Conservation (phyloP, 208 protist species). For the Leishmania turanica region DNA sequence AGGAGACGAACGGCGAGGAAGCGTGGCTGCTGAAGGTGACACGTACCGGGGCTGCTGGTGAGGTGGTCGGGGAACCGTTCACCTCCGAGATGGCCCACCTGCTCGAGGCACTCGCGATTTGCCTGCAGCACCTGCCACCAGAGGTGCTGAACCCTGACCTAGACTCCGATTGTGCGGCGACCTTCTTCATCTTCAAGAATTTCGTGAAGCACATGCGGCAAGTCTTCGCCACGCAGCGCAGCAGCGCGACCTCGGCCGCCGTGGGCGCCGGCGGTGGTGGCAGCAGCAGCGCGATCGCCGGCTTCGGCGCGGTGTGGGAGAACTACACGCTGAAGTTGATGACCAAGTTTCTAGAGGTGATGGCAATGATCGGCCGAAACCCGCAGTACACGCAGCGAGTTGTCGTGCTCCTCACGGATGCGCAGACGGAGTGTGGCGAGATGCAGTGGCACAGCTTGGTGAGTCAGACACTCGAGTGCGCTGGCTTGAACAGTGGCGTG, state of each 20-base stretch:
- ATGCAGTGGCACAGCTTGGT: slow-evolving; percentile 80
- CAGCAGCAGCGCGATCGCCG: slow-evolving; percentile 2
- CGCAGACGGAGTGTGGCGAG: slow-evolving; percentile 71
- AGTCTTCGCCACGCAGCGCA: slow-evolving; percentile 70
- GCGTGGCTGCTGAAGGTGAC: slow-evolving; percentile 11
- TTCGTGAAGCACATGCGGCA: slow-evolving; percentile 72
- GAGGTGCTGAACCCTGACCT: slow-evolving; percentile 81
- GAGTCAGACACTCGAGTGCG: slow-evolving; percentile 73
- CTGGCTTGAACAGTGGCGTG: slow-evolving; percentile 48
- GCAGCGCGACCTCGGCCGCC: slow-evolving; percentile 2
- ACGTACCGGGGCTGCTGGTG: slow-evolving; percentile 16
- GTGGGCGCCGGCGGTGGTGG: neutral
- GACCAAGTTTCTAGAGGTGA: slow-evolving; percentile 69
- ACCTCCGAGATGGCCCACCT: slow-evolving; percentile 82
- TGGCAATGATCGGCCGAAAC: slow-evolving; percentile 87
- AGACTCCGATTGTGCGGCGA: slow-evolving; percentile 79
- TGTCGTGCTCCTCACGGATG: slow-evolving; percentile 59
- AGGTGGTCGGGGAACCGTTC: slow-evolving; percentile 46
- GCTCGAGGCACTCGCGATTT: slow-evolving; percentile 65
- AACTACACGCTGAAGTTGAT: slow-evolving; percentile 78
- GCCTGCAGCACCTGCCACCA: slow-evolving; percentile 74
- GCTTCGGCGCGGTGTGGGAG: slow-evolving; percentile 55
- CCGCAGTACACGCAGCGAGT: slow-evolving; percentile 79
- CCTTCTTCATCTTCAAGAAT: slow-evolving; percentile 89
- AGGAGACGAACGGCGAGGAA: slow-evolving; percentile 12